A percentile compares a stretch with the other conserved stretches of the same genome.
Evolutionary conservation across 495 filamentous ascomycete genomes (phyloP).

Genomic region (Daldinia concentrica): DNA sequence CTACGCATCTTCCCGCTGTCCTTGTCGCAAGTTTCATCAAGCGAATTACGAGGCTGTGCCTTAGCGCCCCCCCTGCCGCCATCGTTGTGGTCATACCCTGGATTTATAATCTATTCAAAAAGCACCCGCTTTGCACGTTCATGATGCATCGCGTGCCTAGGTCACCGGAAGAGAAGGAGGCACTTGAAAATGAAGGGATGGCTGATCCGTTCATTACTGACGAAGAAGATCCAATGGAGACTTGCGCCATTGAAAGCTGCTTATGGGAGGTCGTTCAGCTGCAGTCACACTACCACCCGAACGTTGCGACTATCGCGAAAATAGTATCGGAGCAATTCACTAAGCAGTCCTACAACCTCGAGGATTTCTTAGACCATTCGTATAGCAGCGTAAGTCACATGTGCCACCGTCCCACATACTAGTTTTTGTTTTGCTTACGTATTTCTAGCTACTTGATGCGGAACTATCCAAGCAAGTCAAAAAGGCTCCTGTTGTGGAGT

Average conservation of each 20-base stretch:
- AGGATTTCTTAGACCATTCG: conserved; percentile 96
- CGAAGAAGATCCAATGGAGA: conserved; percentile 85
- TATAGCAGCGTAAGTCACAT: conserved; percentile 77
- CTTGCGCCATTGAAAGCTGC: conserved; percentile 87
- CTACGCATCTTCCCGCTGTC: conserved; percentile 88
- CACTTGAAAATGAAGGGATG: conserved; percentile 71
- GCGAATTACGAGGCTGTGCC: conserved; percentile 78
- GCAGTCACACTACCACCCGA: conserved; percentile 95
- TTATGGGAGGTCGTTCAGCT: conserved; percentile 93
- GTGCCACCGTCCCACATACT: neutral
- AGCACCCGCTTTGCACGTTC: conserved; percentile 88
- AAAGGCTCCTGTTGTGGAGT: conserved; percentile 89
- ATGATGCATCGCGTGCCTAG: conserved; percentile 87
- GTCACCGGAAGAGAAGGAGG: conserved; percentile 62
- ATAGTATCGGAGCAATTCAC: conserved; percentile 98
- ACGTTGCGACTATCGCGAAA: conserved; percentile 91
- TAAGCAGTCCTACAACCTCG: conserved; percentile 88
- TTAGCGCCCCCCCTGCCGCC: conserved; percentile 85
- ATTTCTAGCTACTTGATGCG: conserved; percentile 73
- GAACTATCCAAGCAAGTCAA: conserved; percentile 84
- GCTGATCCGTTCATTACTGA: conserved; percentile 79
- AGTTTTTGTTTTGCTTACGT: conserved; percentile 42
- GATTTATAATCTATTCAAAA: conserved; percentile 94
- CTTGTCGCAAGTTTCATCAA: conserved; percentile 97
- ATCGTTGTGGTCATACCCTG: conserved; percentile 90